A percentile compares a stretch with the other conserved stretches of the same genome.
These are phyloP conservation scores for Phialophora verrucosa DNA, from an alignment of 2,329 filamentous ascomycete species.

Conservation along the genomic window DNA sequence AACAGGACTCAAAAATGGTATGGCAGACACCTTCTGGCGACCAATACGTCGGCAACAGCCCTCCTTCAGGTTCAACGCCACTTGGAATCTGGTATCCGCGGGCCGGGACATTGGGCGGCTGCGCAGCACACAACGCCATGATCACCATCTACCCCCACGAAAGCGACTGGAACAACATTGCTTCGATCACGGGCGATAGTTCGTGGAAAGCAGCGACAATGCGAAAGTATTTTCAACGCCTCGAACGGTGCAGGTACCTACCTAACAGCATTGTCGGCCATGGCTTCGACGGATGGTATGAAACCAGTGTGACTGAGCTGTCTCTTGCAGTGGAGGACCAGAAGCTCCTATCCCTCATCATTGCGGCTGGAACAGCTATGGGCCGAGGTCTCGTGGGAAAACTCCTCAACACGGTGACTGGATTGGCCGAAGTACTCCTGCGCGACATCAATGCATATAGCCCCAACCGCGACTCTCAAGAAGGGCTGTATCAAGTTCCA, in stretches of 20 bases:
- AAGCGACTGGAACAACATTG: constrained; percentile 65
- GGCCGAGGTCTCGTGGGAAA: constrained; percentile 50
- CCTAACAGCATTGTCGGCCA: constrained; percentile 53
- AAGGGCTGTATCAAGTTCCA: constrained; percentile 64
- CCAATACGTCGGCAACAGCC: constrained; percentile 60
- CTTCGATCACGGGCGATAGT: constrained; percentile 63
- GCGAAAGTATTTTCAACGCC: constrained; percentile 60
- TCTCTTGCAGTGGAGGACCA: constrained; percentile 59
- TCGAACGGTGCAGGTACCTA: constrained; percentile 63
- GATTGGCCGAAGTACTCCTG: constrained; percentile 54
- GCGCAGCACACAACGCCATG: constrained; percentile 66
- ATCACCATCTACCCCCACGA: constrained; percentile 65
- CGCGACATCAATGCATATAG: constrained; percentile 60
- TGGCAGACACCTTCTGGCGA: constrained; percentile 54
- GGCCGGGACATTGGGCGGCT: constrained; percentile 63
- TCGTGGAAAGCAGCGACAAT: constrained; percentile 65
- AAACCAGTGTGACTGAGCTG: constrained; percentile 58
- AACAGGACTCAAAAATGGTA: constrained; percentile 48
- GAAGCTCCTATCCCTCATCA: constrained; percentile 59
- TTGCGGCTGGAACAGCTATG: constrained; percentile 60
- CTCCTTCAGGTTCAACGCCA: constrained; percentile 58
- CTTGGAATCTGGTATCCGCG: constrained; percentile 65
- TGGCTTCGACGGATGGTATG: constrained; percentile 64
- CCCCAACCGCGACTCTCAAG: constrained; percentile 52
- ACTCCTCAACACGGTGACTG: constrained; percentile 49